phyloP scores from a whole-genome alignment of 2,329 filamentous ascomycete species.

The Sporothrix phasma region DNA sequence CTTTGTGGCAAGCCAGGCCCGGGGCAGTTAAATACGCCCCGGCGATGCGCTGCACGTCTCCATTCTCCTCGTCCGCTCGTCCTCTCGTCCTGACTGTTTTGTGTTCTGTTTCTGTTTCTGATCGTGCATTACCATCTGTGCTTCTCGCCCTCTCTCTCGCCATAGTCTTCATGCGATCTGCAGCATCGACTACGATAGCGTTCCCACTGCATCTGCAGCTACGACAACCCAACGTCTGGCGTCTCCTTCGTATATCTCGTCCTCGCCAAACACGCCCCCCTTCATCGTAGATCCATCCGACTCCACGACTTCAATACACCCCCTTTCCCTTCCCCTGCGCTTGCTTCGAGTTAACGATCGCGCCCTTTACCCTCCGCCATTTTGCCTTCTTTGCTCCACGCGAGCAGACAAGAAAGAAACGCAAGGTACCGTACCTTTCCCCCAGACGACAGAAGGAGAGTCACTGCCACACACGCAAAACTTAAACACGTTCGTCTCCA shows the following conservation, averaged over 20 bases:
- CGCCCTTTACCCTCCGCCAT: neutral
- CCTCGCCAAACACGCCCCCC: neutral
- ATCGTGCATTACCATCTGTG: neutral
- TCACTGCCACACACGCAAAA: neutral
- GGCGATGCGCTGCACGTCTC: neutral
- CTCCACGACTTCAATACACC: neutral
- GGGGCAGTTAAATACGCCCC: neutral
- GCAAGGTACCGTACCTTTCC: neutral
- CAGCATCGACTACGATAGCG: neutral
- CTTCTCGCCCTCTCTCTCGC: neutral
- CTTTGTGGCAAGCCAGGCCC: neutral
- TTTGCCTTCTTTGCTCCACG: neutral
- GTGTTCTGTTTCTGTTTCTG: too few species aligned
- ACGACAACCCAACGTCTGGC: neutral
- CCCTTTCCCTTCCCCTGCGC: constrained; percentile 11
- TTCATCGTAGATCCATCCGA: neutral
- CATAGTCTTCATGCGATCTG: neutral
- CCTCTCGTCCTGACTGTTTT: neutral
- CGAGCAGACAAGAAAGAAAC: neutral
- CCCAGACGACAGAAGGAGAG: neutral
- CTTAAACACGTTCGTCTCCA: neutral
- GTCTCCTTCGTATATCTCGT: too few species aligned
- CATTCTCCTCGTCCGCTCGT: constrained; percentile 8
- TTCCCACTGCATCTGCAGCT: neutral
- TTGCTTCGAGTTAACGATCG: neutral